Percentiles rank a stretch among this genome's conserved stretches.
phyloP scores from a whole-genome alignment of 306 rosid genomes.

The Amphicarpaea edgeworthii region DNA sequence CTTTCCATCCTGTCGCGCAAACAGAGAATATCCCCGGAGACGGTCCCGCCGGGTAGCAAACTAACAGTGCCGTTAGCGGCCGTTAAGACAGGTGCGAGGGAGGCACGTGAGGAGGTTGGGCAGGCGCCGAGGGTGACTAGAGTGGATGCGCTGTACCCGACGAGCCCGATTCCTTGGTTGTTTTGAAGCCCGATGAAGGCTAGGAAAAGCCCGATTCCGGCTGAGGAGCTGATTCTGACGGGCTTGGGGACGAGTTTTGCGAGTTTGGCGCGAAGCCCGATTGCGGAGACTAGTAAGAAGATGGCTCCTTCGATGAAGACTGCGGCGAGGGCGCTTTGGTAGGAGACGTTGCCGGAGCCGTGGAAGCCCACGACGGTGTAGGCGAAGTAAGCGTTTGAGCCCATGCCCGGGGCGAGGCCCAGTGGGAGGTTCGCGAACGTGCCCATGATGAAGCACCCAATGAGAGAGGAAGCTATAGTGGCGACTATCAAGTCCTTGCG shows the following conservation, averaged over 20 bases:
- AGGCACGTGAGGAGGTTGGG: conserved; percentile 64
- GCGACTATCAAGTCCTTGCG: conserved; percentile 92
- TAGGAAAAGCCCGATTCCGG: conserved; percentile 92
- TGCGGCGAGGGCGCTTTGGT: conserved; percentile 85
- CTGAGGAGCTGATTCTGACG: conserved; percentile 93
- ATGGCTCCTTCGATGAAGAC: conserved; percentile 85
- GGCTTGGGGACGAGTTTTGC: conserved; percentile 90
- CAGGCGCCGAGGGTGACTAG: conserved; percentile 80
- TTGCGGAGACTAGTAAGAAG: conserved; percentile 67
- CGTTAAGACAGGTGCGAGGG: conserved; percentile 70
- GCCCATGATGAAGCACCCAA: conserved; percentile 94
- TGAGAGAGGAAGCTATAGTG: conserved; percentile 80
- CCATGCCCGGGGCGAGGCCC: conserved; percentile 98
- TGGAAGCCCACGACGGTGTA: conserved; percentile 97
- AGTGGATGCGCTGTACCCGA: conserved; percentile 82
- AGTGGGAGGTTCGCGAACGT: conserved; percentile 89
- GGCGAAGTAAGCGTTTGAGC: conserved; percentile 93
- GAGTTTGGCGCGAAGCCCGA: conserved; percentile 82
- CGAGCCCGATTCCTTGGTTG: conserved; percentile 84
- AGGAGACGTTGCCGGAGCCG: conserved; percentile 88
- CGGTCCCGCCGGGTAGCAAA: conserved; percentile 63
- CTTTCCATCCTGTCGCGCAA: conserved; percentile 77
- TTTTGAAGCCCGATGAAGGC: conserved; percentile 91
- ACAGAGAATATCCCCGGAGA: conserved; percentile 71
- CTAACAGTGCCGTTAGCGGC: conserved; percentile 69